Percentiles rank a stretch among this genome's conserved stretches.
phyloP scores from a whole-genome alignment of 2,329 filamentous ascomycete species.

The Ceratocystis papillata region DNA sequence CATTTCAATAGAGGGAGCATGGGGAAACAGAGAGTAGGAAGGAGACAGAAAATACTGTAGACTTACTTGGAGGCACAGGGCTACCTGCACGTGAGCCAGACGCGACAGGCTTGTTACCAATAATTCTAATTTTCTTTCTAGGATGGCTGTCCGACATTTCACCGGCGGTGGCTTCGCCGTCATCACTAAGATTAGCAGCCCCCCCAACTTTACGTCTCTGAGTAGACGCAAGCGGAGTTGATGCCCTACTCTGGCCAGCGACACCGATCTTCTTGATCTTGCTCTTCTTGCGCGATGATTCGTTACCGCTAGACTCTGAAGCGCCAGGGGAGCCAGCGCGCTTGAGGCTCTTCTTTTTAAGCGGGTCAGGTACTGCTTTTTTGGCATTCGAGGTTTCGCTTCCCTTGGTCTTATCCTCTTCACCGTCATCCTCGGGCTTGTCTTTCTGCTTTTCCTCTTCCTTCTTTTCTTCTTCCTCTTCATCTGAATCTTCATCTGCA shows the following conservation, averaged over 20 bases:
- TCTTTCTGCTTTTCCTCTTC: slow-evolving; percentile 50
- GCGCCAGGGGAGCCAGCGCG: slow-evolving; percentile 74
- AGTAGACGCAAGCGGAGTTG: slow-evolving; percentile 30
- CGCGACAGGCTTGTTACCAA: slow-evolving; percentile 42
- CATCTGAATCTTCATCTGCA: slow-evolving; percentile 31
- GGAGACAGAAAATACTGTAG: too few relatives aligned
- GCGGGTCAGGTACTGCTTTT: slow-evolving; percentile 36
- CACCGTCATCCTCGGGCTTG: slow-evolving; percentile 39
- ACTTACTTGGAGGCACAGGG: slow-evolving; percentile 34
- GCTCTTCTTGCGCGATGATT: slow-evolving; percentile 69
- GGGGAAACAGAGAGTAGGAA: too few relatives aligned
- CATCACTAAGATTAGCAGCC: slow-evolving; percentile 58
- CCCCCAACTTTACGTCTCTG: slow-evolving; percentile 35
- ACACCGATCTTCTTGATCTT: slow-evolving; percentile 46
- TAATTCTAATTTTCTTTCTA: slow-evolving; percentile 43
- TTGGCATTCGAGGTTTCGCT: slow-evolving; percentile 45
- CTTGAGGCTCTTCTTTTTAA: slow-evolving; percentile 60
- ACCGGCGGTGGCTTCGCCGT: slow-evolving; percentile 60
- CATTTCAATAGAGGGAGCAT: too few relatives aligned
- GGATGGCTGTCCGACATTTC: slow-evolving; percentile 50
- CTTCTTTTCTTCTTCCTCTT: slow-evolving; percentile 38
- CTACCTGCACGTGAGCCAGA: slow-evolving; percentile 52
- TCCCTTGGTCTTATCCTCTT: slow-evolving; percentile 44
- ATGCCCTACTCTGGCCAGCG: slow-evolving; percentile 34
- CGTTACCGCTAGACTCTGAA: slow-evolving; percentile 85